These are phyloP conservation scores for Phytomonas sp. DNA, from an alignment of 208 protist genomes.

Conservation along the genomic window DNA sequence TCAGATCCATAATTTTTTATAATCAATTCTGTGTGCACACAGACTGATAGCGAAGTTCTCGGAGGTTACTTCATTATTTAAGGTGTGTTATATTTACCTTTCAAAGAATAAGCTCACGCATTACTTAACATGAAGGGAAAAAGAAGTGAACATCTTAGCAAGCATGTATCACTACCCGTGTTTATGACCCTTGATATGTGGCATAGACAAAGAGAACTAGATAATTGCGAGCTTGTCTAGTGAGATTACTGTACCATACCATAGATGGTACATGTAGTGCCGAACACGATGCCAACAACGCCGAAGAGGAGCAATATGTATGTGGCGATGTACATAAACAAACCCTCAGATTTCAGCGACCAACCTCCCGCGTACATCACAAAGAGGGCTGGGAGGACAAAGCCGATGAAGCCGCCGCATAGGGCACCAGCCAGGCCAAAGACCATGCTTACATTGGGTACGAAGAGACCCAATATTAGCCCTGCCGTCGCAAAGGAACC, in stretches of 20 bases:
- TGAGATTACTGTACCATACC: slow-evolving; percentile 6
- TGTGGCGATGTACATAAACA: slow-evolving; percentile 27
- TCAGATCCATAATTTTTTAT: too few species aligned
- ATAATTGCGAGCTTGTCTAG: background rate
- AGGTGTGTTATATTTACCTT: too few species aligned
- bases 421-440: slow-evolving; percentile 51
- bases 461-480: slow-evolving; percentile 47
- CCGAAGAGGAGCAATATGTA: slow-evolving; percentile 40
- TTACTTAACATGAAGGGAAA: too few species aligned
- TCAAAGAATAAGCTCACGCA: too few species aligned
- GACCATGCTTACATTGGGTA: slow-evolving; percentile 29
- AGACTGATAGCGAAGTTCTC: too few species aligned
- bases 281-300: slow-evolving; percentile 47
- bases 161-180: background rate
- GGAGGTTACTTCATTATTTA: too few species aligned
- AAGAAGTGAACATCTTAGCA: background rate
- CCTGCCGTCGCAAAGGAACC: slow-evolving; percentile 20
- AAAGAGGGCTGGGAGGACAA: slow-evolving; percentile 49
- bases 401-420: slow-evolving; percentile 51
- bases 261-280: slow-evolving; percentile 27
- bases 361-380: slow-evolving; percentile 46
- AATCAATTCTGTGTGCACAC: too few species aligned
- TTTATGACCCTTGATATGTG: background rate
- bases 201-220: background rate
- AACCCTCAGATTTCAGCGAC: slow-evolving; percentile 18